These are phyloP conservation scores for Kodamaea leandrae DNA, from an alignment of 805 yeast genomes.

Conservation along the genomic window DNA sequence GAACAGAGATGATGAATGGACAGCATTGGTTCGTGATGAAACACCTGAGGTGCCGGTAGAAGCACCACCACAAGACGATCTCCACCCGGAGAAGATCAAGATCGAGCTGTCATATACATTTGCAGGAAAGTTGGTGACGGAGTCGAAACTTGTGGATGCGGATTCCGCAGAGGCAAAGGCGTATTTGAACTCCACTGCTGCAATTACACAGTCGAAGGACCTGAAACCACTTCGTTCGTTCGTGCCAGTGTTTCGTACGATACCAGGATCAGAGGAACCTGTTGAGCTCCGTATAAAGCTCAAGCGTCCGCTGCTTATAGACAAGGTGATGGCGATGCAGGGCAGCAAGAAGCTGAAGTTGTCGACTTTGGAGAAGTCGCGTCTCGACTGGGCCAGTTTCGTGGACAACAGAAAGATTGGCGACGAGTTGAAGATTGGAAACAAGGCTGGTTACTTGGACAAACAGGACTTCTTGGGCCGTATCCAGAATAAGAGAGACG, in stretches of 20 bases:
- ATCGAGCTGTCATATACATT: conserved; percentile 79
- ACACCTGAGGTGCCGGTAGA: conserved; percentile 4
- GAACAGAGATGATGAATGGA: conserved; percentile 9
- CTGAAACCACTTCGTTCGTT: conserved; percentile 21
- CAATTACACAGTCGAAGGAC: conserved; percentile 19
- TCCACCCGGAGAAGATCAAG: conserved; percentile 52
- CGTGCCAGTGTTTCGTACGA: conserved; percentile 34
- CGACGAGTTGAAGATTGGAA: conserved; percentile 77
- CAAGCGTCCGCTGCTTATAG: conserved; percentile 73
- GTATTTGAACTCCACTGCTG: conserved; percentile 56
- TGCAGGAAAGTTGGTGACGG: conserved; percentile 82
- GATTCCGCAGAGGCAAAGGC: conserved; percentile 87
- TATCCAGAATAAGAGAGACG: conserved; percentile 60
- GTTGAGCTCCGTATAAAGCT: conserved; percentile 51
- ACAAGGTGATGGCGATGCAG: conserved; percentile 67
- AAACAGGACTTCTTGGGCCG: conserved; percentile 85
- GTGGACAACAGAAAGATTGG: conserved; percentile 82
- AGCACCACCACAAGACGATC: conserved; percentile 3
- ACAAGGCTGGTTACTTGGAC: conserved; percentile 88
- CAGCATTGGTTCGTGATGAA: conserved; percentile 13
- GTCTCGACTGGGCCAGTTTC: conserved; percentile 92
- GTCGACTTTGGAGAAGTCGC: conserved; percentile 87
- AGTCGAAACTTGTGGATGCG: conserved; percentile 72
- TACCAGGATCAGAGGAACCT: conserved; percentile 31
- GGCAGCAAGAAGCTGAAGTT: conserved; percentile 65